phyloP scores from a whole-genome alignment of 2,329 filamentous ascomycete species.

The Colletotrichum cuscutae region DNA sequence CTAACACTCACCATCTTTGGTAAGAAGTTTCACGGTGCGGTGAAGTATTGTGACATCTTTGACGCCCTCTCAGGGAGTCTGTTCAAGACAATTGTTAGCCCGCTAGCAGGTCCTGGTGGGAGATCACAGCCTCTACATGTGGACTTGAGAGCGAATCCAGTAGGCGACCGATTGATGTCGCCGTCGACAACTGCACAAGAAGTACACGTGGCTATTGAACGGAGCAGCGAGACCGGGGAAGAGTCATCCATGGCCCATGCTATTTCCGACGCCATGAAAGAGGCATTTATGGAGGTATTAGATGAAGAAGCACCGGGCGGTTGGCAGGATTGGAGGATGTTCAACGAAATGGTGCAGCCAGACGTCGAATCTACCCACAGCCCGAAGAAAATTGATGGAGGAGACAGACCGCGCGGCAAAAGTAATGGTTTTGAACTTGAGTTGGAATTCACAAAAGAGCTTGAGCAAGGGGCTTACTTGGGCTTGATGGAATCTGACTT shows the following conservation, averaged over 20 bases:
- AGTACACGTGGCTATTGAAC: background rate
- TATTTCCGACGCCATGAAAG: constrained; percentile 39
- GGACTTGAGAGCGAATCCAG: background rate
- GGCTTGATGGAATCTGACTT: constrained; percentile 23
- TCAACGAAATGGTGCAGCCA: constrained; percentile 41
- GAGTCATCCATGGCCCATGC: constrained; percentile 17
- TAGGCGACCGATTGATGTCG: no score
- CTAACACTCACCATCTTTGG: constrained; percentile 45
- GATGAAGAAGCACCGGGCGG: constrained; percentile 42
- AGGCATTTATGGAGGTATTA: constrained; percentile 43
- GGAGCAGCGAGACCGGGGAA: background rate
- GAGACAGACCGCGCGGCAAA: no score
- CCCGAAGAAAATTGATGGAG: no score
- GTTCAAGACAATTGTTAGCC: constrained; percentile 38
- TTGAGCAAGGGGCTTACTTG: no score
- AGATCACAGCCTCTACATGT: constrained; percentile 5
- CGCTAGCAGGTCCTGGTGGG: background rate
- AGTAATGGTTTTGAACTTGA: background rate
- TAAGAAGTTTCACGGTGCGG: constrained; percentile 42
- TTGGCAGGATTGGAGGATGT: constrained; percentile 43
- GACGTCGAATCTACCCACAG: background rate
- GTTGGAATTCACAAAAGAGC: no score
- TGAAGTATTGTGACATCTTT: constrained; percentile 43
- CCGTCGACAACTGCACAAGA: no score
- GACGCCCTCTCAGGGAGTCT: constrained; percentile 40